A percentile compares a stretch with the other conserved stretches of the same genome.
Evolutionary conservation across 2,329 filamentous ascomycete genomes (phyloP).

Genomic region (Aureobasidium namibiae): DNA sequence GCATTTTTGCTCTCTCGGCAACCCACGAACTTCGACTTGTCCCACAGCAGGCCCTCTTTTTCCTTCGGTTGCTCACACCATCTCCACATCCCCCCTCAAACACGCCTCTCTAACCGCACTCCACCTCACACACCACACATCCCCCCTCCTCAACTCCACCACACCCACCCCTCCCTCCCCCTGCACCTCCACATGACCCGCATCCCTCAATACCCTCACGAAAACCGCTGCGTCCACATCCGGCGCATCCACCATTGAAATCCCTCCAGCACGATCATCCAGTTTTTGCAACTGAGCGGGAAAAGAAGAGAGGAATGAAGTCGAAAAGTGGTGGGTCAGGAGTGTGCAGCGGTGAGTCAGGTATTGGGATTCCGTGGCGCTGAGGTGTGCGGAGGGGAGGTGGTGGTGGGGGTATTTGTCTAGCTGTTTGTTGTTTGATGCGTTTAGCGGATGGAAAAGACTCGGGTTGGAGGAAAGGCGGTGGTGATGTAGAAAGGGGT

Average conservation of each 20-base stretch:
- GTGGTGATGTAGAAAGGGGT: too few relatives aligned
- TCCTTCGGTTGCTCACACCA: too few relatives aligned
- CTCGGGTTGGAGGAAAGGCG: too few relatives aligned
- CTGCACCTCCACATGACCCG: conserved; percentile 47
- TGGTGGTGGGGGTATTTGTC: conserved; percentile 71
- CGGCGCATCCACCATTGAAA: conserved; percentile 85
- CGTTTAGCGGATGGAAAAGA: too few relatives aligned
- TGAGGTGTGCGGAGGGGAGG: conserved; percentile 48
- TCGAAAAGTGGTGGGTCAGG: conserved; percentile 73
- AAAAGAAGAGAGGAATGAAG: conserved; percentile 77
- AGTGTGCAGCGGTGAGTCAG: conserved; percentile 77
- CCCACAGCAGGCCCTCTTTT: neutral
- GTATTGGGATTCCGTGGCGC: conserved; percentile 69
- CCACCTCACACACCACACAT: conserved; percentile 52
- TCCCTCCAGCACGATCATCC: conserved; percentile 82
- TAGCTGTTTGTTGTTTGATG: conserved; percentile 45
- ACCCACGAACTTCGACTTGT: too few relatives aligned
- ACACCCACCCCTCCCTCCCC: conserved; percentile 47
- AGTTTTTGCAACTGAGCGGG: conserved; percentile 71
- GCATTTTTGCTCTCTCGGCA: neutral
- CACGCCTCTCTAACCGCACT: conserved; percentile 51
- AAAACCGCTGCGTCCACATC: conserved; percentile 81
- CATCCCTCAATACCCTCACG: conserved; percentile 59
- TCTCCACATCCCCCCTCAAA: conserved; percentile 69
- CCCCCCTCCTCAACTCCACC: conserved; percentile 39